Evolutionary conservation across 306 rosid genomes (phyloP).

Genomic region (Biancaea sappan): DNA sequence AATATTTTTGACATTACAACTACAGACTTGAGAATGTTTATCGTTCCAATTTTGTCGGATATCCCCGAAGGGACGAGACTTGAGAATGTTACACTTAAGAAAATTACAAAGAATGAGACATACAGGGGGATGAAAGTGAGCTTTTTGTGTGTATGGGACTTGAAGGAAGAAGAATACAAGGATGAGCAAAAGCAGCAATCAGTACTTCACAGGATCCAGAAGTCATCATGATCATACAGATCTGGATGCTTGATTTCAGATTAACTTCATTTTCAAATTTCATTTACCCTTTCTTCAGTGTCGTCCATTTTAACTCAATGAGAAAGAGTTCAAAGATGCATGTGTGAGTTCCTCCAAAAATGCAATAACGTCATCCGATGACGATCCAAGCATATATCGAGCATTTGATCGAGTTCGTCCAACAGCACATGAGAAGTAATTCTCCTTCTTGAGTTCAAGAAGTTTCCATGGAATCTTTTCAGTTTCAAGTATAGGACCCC

Average conservation of each 20-base stretch:
- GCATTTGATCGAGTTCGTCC: conserved; percentile 77
- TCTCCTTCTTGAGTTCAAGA: conserved; percentile 84
- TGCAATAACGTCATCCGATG: conserved; percentile 70
- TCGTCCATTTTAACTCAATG: conserved; percentile 1
- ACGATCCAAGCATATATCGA: conserved; percentile 63
- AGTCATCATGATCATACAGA: background rate
- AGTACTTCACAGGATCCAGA: background rate
- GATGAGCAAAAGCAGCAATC: background rate
- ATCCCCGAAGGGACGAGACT: too few species aligned
- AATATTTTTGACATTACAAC: background rate
- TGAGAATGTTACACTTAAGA: background rate
- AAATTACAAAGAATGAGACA: background rate
- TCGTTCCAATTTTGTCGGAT: too few species aligned
- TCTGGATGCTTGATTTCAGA: background rate
- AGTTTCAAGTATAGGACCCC: conserved; percentile 57
- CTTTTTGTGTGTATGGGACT: too few species aligned
- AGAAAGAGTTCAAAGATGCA: conserved; percentile 35
- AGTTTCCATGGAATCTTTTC: conserved; percentile 84
- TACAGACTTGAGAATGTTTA: background rate
- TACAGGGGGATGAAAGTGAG: too few species aligned
- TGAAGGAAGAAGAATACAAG: background rate
- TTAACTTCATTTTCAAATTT: background rate
- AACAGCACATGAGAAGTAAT: conserved; percentile 91
- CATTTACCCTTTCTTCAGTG: background rate
- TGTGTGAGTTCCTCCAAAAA: conserved; percentile 64